These are phyloP conservation scores for Acaromyces ingoldii DNA, from an alignment of 1,284 basidiomycete genomes.

Conservation along the genomic window DNA sequence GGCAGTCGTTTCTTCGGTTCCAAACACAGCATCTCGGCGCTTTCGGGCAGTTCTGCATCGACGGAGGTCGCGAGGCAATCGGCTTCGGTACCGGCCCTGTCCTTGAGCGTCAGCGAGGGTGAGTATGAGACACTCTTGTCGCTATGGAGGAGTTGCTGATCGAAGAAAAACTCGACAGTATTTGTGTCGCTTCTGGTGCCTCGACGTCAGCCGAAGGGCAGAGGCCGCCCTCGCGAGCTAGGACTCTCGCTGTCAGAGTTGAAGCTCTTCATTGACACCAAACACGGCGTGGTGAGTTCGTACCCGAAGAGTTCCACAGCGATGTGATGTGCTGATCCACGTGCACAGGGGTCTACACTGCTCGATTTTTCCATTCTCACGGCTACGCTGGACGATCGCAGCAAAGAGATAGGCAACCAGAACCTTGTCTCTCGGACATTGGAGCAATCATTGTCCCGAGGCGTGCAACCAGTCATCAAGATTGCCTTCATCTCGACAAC, in stretches of 20 bases:
- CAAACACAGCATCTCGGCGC: slow-evolving; percentile 14
- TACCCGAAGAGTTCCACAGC: too few species aligned
- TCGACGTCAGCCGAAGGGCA: not conserved
- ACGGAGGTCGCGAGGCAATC: slow-evolving; percentile 15
- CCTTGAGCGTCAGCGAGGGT: slow-evolving; percentile 16
- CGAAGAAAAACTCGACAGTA: too few species aligned
- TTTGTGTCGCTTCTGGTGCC: slow-evolving; percentile 3
- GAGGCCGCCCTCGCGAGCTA: slow-evolving; percentile 1
- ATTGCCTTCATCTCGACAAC: slow-evolving; percentile 65
- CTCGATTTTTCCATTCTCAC: not conserved
- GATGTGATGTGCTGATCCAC: too few species aligned
- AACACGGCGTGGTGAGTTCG: slow-evolving; percentile 8
- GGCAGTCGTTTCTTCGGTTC: slow-evolving; percentile 38
- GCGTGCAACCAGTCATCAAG: slow-evolving; percentile 56
- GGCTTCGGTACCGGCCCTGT: slow-evolving; percentile 15
- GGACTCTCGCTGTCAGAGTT: slow-evolving; percentile 15
- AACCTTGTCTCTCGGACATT: slow-evolving; percentile 17
- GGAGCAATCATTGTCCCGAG: slow-evolving; percentile 12
- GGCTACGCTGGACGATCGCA: not conserved
- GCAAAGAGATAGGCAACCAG: too few species aligned
- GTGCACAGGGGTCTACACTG: not conserved
- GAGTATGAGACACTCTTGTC: slow-evolving; percentile 14
- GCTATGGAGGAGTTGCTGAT: not conserved
- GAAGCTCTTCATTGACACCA: slow-evolving; percentile 18
- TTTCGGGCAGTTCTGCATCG: slow-evolving; percentile 28